These are phyloP conservation scores for Neurospora sp. DNA, from an alignment of 495 filamentous ascomycete species.

Conservation along the genomic window DNA sequence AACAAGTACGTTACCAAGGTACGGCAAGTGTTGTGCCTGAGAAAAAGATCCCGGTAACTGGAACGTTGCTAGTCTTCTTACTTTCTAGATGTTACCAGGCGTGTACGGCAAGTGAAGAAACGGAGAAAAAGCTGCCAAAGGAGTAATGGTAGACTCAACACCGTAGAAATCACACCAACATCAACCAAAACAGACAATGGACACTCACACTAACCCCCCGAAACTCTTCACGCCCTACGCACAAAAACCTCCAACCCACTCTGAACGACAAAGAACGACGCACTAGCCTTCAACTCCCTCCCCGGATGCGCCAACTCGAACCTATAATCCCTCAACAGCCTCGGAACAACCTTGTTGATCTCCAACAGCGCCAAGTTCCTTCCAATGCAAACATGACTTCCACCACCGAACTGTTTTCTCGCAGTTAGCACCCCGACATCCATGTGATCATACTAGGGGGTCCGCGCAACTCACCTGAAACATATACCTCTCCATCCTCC, in stretches of 20 bases:
- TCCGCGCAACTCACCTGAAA: slow-evolving; percentile 29
- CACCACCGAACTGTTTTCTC: slow-evolving; percentile 36
- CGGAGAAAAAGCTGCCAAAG: too few species aligned
- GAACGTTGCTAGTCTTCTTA: neutral
- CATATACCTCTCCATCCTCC: slow-evolving; percentile 40
- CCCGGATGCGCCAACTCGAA: slow-evolving; percentile 39
- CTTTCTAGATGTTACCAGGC: neutral
- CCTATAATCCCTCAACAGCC: slow-evolving; percentile 38
- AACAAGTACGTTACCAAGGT: neutral
- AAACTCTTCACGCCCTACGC: slow-evolving; percentile 8
- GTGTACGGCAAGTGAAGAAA: neutral
- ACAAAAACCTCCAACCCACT: slow-evolving; percentile 36
- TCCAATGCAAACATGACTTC: slow-evolving; percentile 44
- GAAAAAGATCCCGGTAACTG: neutral
- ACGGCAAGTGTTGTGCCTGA: neutral
- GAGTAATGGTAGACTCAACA: too few species aligned
- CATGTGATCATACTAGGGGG: too few species aligned
- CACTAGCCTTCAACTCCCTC: slow-evolving; percentile 33
- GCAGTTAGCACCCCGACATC: neutral
- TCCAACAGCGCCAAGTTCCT: slow-evolving; percentile 45
- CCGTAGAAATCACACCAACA: too few species aligned
- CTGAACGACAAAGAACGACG: slow-evolving; percentile 47
- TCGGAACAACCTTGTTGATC: slow-evolving; percentile 46
- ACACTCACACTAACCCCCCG: too few species aligned
- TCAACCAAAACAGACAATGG: too few species aligned